Evolutionary conservation across 257 asterid genomes (phyloP).

Genomic region (Solanum chiquidenum): DNA sequence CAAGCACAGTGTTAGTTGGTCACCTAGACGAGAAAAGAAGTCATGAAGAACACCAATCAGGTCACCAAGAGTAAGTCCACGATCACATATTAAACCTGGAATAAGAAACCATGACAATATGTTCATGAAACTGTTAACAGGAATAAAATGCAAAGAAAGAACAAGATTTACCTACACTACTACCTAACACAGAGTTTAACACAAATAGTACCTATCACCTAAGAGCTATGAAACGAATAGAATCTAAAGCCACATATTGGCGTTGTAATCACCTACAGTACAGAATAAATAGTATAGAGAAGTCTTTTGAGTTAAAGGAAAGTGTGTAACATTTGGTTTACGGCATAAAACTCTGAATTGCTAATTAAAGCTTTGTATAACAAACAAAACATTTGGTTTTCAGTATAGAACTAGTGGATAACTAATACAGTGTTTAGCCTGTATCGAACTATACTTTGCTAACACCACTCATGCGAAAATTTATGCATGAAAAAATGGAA

Average conservation of each 20-base stretch:
- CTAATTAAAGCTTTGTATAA: neutral
- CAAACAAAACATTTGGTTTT: neutral
- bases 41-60: slow-evolving; percentile 83
- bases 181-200: neutral
- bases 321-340: neutral
- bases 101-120: neutral
- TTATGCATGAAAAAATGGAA: neutral
- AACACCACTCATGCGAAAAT: neutral
- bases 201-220: neutral
- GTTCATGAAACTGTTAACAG: neutral
- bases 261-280: neutral
- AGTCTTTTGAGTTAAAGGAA: neutral
- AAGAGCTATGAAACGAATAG: neutral
- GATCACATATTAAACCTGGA: slow-evolving; percentile 84
- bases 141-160: neutral
- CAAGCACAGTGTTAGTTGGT: neutral
- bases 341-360: neutral
- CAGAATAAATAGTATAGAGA: neutral
- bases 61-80: slow-evolving; percentile 90
- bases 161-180: neutral
- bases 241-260: neutral
- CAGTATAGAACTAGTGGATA: neutral
- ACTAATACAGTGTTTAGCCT: neutral
- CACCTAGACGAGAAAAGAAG: slow-evolving; percentile 89
- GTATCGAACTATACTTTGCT: neutral